Conservation (phyloP, 2,329 filamentous ascomycete species). For the Pseudonectria foliicola region DNA sequence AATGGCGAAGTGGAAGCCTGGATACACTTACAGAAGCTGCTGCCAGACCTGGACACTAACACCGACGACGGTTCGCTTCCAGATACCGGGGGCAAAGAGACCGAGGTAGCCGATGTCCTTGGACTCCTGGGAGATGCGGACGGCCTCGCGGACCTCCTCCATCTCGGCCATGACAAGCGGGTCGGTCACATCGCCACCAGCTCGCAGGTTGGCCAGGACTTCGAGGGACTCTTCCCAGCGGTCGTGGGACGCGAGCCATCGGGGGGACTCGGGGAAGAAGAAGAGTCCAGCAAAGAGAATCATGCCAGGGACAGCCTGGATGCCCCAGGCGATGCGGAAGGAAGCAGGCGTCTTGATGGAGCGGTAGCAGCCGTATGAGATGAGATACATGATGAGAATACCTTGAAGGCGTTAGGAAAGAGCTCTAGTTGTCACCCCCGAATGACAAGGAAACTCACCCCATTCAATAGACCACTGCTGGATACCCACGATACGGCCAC, state of each 20-base stretch:
- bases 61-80: constrained; percentile 44
- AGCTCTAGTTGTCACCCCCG: too few relatives aligned
- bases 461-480: constrained; percentile 71
- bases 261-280: constrained; percentile 55
- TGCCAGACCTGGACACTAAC: constrained; percentile 48
- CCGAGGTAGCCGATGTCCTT: constrained; percentile 33
- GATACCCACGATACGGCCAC: constrained; percentile 61
- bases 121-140: constrained; percentile 29
- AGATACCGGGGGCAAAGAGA: constrained; percentile 40
- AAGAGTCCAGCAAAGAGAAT: constrained; percentile 50
- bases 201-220: constrained; percentile 51
- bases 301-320: constrained; percentile 55
- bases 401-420: constrained; percentile 32
- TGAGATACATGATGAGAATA: constrained; percentile 64
- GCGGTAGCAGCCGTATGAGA: constrained; percentile 56
- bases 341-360: constrained; percentile 44
- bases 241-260: constrained; percentile 57
- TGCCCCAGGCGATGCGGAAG: constrained; percentile 58
- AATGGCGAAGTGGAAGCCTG: accelerated
- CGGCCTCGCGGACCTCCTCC: constrained; percentile 42
- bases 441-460: constrained; percentile 19
- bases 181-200: constrained; percentile 44
- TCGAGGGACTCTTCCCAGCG: constrained; percentile 49
- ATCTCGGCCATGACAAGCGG: constrained; percentile 51
- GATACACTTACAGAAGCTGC: constrained; percentile 33